phyloP scores from a whole-genome alignment of 1,139 yeast genomes.

The Yamadazyma siamensis region DNA sequence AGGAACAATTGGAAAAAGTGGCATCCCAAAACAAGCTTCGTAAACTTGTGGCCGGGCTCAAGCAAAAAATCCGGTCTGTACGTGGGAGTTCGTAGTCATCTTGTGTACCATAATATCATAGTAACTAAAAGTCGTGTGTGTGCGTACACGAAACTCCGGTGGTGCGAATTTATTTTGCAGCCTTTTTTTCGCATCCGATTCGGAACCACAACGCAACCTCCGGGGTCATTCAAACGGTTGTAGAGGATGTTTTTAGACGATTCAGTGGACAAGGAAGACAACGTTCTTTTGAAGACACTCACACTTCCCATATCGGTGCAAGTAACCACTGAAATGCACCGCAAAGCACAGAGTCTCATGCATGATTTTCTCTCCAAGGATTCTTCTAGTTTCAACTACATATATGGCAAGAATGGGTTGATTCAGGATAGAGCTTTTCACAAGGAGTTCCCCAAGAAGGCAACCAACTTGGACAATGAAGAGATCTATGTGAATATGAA shows the following conservation, averaged over 20 bases:
- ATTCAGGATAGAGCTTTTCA: slow-evolving; percentile 26
- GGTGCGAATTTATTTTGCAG: no score
- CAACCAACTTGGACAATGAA: slow-evolving; percentile 32
- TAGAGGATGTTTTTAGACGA: slow-evolving; percentile 13
- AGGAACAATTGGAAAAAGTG: slow-evolving; percentile 61
- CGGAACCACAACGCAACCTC: slow-evolving; percentile 4
- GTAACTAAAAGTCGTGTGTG: no score
- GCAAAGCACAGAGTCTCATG: slow-evolving; percentile 2
- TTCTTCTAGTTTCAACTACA: slow-evolving; percentile 17
- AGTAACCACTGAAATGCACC: slow-evolving; percentile 1
- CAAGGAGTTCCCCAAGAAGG: slow-evolving; percentile 31
- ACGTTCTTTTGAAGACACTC: slow-evolving; percentile 9
- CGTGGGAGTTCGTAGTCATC: slow-evolving; percentile 6
- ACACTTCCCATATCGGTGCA: slow-evolving; percentile 6
- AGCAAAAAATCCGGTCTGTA: no score
- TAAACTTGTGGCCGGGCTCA: slow-evolving; percentile 15
- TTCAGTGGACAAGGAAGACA: slow-evolving; percentile 14
- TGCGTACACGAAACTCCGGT: no score
- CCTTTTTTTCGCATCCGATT: slow-evolving; percentile 5
- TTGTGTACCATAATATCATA: background rate
- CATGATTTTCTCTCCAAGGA: slow-evolving; percentile 19
- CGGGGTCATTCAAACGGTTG: background rate
- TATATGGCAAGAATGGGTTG: slow-evolving; percentile 19
- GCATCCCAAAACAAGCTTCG: slow-evolving; percentile 23
- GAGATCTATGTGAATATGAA: slow-evolving; percentile 29